phyloP scores from a whole-genome alignment of 2,329 filamentous ascomycete genomes.

The Falciphora oryzae region DNA sequence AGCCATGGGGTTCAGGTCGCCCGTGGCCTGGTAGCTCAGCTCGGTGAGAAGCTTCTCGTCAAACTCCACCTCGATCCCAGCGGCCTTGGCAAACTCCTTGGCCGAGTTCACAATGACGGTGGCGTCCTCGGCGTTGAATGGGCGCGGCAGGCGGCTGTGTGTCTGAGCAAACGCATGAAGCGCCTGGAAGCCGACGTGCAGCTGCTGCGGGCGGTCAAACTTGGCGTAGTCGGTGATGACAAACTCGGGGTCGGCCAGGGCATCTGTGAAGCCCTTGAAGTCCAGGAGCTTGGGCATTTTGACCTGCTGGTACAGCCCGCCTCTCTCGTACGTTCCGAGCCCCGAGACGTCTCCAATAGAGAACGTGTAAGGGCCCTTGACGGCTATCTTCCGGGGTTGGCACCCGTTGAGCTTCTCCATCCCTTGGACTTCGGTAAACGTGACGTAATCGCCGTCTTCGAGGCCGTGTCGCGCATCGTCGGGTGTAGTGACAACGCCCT shows the following conservation, averaged over 20 bases:
- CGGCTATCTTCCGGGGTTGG: conserved; percentile 82
- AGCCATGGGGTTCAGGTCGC: conserved; percentile 86
- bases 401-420: conserved; percentile 82
- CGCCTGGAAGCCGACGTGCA: conserved; percentile 89
- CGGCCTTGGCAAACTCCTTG: conserved; percentile 65
- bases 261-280: conserved; percentile 74
- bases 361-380: conserved; percentile 96
- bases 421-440: conserved; percentile 87
- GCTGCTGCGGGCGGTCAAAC: conserved; percentile 87
- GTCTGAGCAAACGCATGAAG: conserved; percentile 77
- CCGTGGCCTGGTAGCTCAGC: conserved; percentile 87
- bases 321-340: conserved; percentile 79
- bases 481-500: conserved; percentile 84
- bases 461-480: conserved; percentile 94
- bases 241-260: conserved; percentile 82
- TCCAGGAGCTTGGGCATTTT: conserved; percentile 96
- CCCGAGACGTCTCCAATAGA: conserved; percentile 90
- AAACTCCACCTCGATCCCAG: conserved; percentile 74
- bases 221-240: conserved; percentile 95
- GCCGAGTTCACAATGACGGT: conserved; percentile 69
- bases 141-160: conserved; percentile 70
- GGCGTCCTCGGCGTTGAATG: conserved; percentile 82
- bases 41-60: conserved; percentile 91
- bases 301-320: conserved; percentile 89
- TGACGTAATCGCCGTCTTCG: conserved; percentile 94